Evolutionary conservation across 495 filamentous ascomycete genomes (phyloP).

Genomic region (Parmelia sp.): DNA sequence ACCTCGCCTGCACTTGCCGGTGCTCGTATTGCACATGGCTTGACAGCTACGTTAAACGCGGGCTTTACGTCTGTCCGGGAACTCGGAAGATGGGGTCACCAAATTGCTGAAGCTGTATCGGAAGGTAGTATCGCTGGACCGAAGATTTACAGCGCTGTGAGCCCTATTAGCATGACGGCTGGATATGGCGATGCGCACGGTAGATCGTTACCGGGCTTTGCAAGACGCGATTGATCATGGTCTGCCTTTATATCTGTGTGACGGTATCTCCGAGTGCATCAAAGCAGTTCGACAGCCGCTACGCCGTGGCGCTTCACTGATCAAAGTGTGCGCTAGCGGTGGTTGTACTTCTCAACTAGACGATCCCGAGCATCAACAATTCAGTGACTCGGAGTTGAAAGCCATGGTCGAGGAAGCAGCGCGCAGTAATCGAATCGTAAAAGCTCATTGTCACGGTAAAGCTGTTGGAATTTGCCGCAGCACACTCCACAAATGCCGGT

Average conservation of each 20-base stretch:
- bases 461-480: constrained; percentile 46
- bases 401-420: constrained; percentile 45
- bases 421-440: constrained; percentile 39
- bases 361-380: constrained; percentile 42
- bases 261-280: constrained; percentile 44
- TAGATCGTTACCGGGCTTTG: constrained; percentile 33
- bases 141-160: constrained; percentile 40
- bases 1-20: constrained; percentile 29
- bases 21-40: constrained; percentile 35
- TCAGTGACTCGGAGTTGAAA: constrained; percentile 44
- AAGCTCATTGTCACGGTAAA: constrained; percentile 48
- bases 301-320: constrained; percentile 43
- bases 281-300: constrained; percentile 43
- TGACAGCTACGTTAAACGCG: constrained; percentile 39
- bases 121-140: constrained; percentile 44
- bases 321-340: constrained; percentile 47
- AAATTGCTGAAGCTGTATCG: constrained; percentile 39
- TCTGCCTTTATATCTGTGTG: constrained; percentile 32
- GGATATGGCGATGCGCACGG: constrained; percentile 44
- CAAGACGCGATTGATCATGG: constrained; percentile 30
- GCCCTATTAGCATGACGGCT: constrained; percentile 40
- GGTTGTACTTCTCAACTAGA: constrained; percentile 43
- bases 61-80: constrained; percentile 51
- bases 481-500: too few relatives aligned
- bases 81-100: constrained; percentile 40